Conservation (phyloP, 306 rosid species). For the Trichosanthes truncata region DNA sequence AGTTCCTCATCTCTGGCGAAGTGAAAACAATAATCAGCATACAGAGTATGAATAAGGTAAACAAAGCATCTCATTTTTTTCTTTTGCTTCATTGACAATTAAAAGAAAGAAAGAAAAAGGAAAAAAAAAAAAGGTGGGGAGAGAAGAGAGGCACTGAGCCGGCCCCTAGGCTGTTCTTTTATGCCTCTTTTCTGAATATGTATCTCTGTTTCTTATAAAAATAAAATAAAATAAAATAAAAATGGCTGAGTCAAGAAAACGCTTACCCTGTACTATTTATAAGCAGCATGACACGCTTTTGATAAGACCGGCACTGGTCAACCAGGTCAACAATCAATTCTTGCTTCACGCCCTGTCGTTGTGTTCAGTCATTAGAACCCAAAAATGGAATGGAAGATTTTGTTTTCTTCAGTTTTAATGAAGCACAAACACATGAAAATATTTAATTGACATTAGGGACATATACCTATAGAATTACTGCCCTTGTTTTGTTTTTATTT, state of each 20-base stretch:
- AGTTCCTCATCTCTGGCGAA: slow-evolving; percentile 72
- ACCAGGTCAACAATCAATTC: slow-evolving; percentile 91
- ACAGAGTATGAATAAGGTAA: neutral
- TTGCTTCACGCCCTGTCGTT: slow-evolving; percentile 72
- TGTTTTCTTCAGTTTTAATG: neutral
- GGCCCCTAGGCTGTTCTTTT: neutral
- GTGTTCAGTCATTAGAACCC: slow-evolving; percentile 14
- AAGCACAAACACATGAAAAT: neutral
- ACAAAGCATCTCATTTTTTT: neutral
- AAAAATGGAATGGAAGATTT: neutral
- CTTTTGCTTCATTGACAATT: neutral
- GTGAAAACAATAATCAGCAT: slow-evolving; percentile 20
- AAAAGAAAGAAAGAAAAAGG: neutral
- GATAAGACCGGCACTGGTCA: slow-evolving; percentile 89
- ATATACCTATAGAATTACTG: neutral
- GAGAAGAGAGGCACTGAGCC: neutral
- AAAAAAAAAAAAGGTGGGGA: no score
- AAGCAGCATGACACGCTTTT: slow-evolving; percentile 85
- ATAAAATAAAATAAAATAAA: neutral
- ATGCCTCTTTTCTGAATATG: neutral
- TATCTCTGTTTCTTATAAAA: neutral
- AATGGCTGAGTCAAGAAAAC: neutral
- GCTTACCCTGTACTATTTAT: slow-evolving; percentile 69
- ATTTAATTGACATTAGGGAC: neutral
- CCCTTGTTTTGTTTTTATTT: neutral